A percentile compares a stretch with the other conserved stretches of the same genome.
Conservation (phyloP, 2,329 filamentous ascomycete species). For the Aureobasidium sp. region DNA sequence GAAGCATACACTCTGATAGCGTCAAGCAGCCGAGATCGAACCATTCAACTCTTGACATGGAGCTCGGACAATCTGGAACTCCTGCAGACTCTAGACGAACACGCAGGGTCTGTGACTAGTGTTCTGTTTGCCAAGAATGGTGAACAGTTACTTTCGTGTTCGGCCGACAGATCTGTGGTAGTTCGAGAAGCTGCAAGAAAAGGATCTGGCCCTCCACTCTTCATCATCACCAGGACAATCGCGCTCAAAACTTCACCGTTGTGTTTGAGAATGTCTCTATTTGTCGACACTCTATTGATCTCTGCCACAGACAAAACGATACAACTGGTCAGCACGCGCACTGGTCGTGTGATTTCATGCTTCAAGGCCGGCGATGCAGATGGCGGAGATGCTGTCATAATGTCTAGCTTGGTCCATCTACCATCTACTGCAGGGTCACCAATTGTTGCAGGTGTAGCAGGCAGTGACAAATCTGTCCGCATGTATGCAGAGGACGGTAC, state of each 20-base stretch:
- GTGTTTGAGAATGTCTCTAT: conserved; percentile 80
- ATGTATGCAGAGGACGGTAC: conserved; percentile 86
- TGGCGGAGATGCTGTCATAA: conserved; percentile 81
- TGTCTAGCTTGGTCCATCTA: conserved; percentile 78
- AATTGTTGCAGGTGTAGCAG: conserved; percentile 87
- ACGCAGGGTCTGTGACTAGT: conserved; percentile 85
- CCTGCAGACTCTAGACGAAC: conserved; percentile 92
- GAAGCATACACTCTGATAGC: conserved; percentile 74
- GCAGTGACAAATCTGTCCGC: conserved; percentile 95
- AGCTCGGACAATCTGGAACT: conserved; percentile 56
- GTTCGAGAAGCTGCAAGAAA: conserved; percentile 82
- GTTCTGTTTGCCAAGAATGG: conserved; percentile 80
- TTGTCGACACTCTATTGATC: conserved; percentile 59
- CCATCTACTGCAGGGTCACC: conserved; percentile 64
- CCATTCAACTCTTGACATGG: conserved; percentile 89
- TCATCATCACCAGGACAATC: conserved; percentile 79
- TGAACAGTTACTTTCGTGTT: conserved; percentile 78
- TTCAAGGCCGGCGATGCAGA: conserved; percentile 90
- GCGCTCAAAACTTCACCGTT: conserved; percentile 88
- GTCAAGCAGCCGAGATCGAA: conserved; percentile 88
- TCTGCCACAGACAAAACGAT: conserved; percentile 71
- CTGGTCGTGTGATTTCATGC: conserved; percentile 72
- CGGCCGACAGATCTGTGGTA: conserved; percentile 87
- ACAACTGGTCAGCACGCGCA: conserved; percentile 58
- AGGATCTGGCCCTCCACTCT: conserved; percentile 66